Conservation (phyloP, 208 protist genomes). For the Crithidia acanthocephali region DNA sequence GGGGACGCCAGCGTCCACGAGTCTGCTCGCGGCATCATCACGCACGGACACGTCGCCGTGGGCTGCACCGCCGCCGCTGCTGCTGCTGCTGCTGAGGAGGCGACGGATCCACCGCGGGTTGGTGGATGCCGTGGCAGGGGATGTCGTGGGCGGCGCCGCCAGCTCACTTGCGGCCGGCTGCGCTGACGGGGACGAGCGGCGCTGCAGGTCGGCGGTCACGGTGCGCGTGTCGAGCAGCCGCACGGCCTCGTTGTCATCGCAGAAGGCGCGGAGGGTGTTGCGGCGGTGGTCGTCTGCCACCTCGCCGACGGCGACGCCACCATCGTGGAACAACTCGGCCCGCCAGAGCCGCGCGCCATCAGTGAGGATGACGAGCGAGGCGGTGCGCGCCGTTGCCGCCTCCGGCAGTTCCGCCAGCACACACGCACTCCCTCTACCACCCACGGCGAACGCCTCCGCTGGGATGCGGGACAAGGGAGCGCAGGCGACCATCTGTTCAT, state of each 20-base stretch:
- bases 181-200: neutral
- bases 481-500: constrained; percentile 48
- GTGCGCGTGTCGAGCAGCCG: constrained; percentile 31
- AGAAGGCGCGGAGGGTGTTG: constrained; percentile 29
- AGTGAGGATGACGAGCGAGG: constrained; percentile 56
- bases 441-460: constrained; percentile 22
- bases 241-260: constrained; percentile 30
- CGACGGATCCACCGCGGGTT: constrained; percentile 24
- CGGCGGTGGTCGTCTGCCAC: constrained; percentile 33
- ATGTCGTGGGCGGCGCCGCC: neutral
- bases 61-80: neutral
- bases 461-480: constrained; percentile 34
- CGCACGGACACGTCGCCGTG: neutral
- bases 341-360: constrained; percentile 69
- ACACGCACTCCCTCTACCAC: constrained; percentile 32
- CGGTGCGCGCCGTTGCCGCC: constrained; percentile 22
- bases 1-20: constrained; percentile 6
- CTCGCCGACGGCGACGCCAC: constrained; percentile 33
- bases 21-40: neutral
- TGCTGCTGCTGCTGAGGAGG: constrained; percentile 14
- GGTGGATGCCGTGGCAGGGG: neutral
- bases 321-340: constrained; percentile 57
- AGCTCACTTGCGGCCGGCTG: neutral
- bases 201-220: constrained; percentile 25
- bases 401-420: constrained; percentile 50